Conservation (phyloP, 2,329 filamentous ascomycete species). For the Colletotrichum echinochloae region DNA sequence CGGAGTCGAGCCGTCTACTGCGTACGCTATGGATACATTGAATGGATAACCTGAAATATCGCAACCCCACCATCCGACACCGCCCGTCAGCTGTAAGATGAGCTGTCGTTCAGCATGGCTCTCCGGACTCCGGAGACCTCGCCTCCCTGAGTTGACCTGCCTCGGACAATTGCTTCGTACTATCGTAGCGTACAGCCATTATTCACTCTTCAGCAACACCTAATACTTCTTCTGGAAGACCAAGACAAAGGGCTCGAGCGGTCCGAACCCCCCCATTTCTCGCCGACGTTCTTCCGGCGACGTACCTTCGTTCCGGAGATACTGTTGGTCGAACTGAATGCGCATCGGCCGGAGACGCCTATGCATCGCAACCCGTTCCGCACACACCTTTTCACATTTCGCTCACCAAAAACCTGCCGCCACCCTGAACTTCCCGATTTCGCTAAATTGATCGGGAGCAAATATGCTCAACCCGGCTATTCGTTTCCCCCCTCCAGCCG, state of each 20-base stretch:
- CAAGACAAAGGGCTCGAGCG: slow-evolving; percentile 7
- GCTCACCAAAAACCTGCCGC: slow-evolving; percentile 30
- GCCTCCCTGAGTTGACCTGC: slow-evolving; percentile 15
- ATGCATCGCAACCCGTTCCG: slow-evolving; percentile 1
- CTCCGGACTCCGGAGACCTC: slow-evolving; percentile 2
- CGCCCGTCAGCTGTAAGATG: slow-evolving; percentile 34
- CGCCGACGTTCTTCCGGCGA: slow-evolving; percentile 14
- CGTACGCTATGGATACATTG: slow-evolving; percentile 21
- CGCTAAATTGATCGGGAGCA: slow-evolving; percentile 30
- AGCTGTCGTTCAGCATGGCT: slow-evolving; percentile 17
- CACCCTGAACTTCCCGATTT: slow-evolving; percentile 35
- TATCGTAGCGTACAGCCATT: slow-evolving; percentile 13
- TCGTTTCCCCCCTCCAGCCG: not conserved
- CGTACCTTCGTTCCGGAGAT: slow-evolving; percentile 3
- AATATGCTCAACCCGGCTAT: slow-evolving; percentile 3
- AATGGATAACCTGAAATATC: slow-evolving; percentile 37
- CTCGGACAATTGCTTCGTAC: slow-evolving; percentile 1
- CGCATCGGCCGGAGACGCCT: slow-evolving; percentile 19
- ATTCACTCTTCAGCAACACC: slow-evolving; percentile 8
- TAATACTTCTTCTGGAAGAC: not conserved
- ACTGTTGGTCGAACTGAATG: slow-evolving; percentile 21
- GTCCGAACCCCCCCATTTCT: slow-evolving; percentile 22
- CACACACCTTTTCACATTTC: slow-evolving; percentile 6
- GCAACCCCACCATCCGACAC: slow-evolving; percentile 34
- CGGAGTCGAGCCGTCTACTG: slow-evolving; percentile 21